Evolutionary conservation across 1,284 basidiomycete species (phyloP).

Genomic region (Coniferiporia weirii): DNA sequence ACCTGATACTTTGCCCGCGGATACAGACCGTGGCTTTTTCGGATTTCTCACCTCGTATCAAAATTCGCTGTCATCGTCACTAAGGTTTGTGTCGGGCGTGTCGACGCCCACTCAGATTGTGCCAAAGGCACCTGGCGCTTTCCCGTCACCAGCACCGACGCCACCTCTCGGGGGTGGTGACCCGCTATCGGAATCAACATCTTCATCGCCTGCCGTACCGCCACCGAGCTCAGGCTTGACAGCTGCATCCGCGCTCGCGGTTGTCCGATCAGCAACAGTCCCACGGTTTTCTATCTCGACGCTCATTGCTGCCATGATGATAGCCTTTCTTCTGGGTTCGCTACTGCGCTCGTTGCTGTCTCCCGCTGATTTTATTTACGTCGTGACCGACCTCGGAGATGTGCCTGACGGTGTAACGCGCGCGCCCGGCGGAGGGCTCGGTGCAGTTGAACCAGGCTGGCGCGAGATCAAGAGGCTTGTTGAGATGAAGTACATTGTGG

Average conservation of each 20-base stretch:
- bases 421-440: constrained; percentile 33
- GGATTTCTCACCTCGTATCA: constrained; percentile 44
- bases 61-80: constrained; percentile 28
- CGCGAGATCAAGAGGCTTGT: constrained; percentile 76
- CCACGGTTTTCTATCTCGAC: constrained; percentile 48
- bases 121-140: background rate
- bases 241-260: constrained; percentile 5
- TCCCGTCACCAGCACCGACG: background rate
- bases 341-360: constrained; percentile 81
- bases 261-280: constrained; percentile 2
- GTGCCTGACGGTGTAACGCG: constrained; percentile 14
- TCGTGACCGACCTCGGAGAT: constrained; percentile 53
- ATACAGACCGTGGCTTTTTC: constrained; percentile 29
- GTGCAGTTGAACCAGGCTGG: constrained; percentile 53
- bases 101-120: background rate
- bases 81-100: constrained; percentile 3
- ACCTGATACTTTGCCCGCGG: background rate
- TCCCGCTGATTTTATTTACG: constrained; percentile 89
- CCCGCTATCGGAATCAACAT: background rate
- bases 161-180: background rate
- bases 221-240: background rate
- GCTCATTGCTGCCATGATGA: constrained; percentile 75
- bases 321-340: constrained; percentile 89
- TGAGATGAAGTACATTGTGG: constrained; percentile 71
- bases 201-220: background rate